Base-by-base conservation (phyloP, 352 stramenopile species). In the Aphanomyces euteiches region DNA sequence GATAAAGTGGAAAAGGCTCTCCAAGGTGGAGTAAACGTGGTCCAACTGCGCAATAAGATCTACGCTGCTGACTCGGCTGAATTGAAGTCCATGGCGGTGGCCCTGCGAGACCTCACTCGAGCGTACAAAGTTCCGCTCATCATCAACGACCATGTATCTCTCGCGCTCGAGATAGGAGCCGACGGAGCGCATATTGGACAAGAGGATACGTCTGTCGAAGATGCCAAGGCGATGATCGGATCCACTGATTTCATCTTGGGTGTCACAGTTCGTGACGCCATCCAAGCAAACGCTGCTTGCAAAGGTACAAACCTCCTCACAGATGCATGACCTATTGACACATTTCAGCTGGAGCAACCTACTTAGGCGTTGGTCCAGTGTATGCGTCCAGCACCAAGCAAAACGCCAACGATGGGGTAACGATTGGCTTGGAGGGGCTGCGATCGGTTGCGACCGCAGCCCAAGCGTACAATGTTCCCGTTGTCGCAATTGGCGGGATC, bases 121-220 rank as follows among this genome's bases (percentile, higher is more conserved):
- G 64, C 75, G 53, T 61, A 83, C 53, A 45, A 75, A 10, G 77
- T 85, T 7, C 78, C 79, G 19, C 75, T 88, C 19, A 80, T 88
- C 48, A 78, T 88, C 41, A 88, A 87, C 60, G 81, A 88, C 66
- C 84, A 80, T 47, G 47, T 85, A 3, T 72, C 77, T 5, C 73
- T 84, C 36, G 81, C 81, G 7, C 72, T 87, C 21, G 56, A 75
- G 66, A 73, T 87, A 7, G 72, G 75, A 12, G 81, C 81, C 0
- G 81, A 88, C 43, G 81, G 81, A 1, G 75, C 84, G 12, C 81
- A 88, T 54, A 74, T 88, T n/a, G 81, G 81, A 0, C 81, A 88
- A 65, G 75, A 75, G 8, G 81, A 88, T 48, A 43, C 69, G 3
- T 66, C 70, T 5, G 47, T 80, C 13, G 72, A 17, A 72, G 40